phyloP scores from a whole-genome alignment of 176 grass and related monocot genomes.

The Triticum monococcum region DNA sequence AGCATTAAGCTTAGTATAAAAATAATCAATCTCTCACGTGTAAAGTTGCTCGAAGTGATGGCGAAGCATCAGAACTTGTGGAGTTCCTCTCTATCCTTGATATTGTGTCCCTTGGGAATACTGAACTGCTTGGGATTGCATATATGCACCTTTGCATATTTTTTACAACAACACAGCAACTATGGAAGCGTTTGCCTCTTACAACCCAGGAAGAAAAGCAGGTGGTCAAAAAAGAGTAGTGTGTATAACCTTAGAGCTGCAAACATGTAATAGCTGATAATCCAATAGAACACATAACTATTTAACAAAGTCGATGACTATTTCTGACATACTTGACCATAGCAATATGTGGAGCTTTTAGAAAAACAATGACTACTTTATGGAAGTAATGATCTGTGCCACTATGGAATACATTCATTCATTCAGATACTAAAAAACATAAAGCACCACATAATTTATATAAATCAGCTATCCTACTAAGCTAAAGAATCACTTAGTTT shows the following conservation, averaged over 20 bases:
- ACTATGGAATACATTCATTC: no score
- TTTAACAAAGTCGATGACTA: background rate
- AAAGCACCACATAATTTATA: no score
- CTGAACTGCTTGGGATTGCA: conserved; percentile 71
- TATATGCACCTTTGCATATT: conserved; percentile 98
- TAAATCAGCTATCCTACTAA: no score
- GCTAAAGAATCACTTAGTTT: no score
- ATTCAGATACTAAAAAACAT: no score
- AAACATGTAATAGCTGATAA: conserved; percentile 7
- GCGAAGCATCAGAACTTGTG: conserved; percentile 43
- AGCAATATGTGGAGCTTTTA: no score
- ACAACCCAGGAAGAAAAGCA: conserved; percentile 60
- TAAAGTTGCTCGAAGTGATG: conserved; percentile 62
- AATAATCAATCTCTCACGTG: conserved; percentile 61
- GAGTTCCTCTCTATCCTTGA: conserved; percentile 41
- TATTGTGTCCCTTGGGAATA: conserved; percentile 62
- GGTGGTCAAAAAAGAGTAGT: background rate
- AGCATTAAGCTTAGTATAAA: conserved; percentile 15
- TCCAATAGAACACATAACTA: background rate
- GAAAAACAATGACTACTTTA: no score
- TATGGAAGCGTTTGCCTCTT: conserved; percentile 69
- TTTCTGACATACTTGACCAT: no score
- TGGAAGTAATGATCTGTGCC: no score
- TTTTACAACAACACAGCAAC: conserved; percentile 79
- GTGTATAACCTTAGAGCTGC: background rate